Conservation (phyloP, 2,329 filamentous ascomycete genomes). For the Daldinia sp. region DNA sequence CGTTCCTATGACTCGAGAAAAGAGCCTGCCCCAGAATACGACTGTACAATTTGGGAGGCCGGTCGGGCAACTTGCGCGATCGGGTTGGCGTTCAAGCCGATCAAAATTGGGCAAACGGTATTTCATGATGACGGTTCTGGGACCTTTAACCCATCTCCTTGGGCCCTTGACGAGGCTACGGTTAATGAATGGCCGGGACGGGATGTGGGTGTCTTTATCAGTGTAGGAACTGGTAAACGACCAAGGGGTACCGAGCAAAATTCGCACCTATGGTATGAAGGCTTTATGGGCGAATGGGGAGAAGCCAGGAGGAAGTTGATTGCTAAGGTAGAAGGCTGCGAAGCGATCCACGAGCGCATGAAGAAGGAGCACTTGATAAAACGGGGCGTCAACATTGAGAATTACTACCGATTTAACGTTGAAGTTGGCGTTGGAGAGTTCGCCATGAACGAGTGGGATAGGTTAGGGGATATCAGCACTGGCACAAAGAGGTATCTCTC, state of each 20-base stretch:
- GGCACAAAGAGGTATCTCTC: constrained; percentile 86
- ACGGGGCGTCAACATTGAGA: constrained; percentile 84
- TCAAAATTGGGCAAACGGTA: constrained; percentile 90
- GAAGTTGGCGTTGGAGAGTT: constrained; percentile 97
- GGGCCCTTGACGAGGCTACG: constrained; percentile 88
- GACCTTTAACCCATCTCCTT: constrained; percentile 89
- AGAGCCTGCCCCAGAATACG: constrained; percentile 89
- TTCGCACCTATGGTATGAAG: constrained; percentile 89
- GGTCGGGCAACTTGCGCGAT: constrained; percentile 94
- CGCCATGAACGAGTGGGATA: constrained; percentile 98
- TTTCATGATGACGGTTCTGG: constrained; percentile 95
- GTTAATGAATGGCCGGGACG: constrained; percentile 95
- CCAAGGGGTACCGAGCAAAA: constrained; percentile 74
- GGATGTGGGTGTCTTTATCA: constrained; percentile 91
- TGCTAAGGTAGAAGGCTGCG: constrained; percentile 93
- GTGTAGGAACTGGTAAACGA: constrained; percentile 92
- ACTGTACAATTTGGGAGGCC: constrained; percentile 97
- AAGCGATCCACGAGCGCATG: constrained; percentile 90
- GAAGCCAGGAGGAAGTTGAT: constrained; percentile 89
- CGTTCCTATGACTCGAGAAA: constrained; percentile 96
- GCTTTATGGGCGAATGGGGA: constrained; percentile 90
- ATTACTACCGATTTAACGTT: constrained; percentile 97
- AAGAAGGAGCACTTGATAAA: constrained; percentile 79
- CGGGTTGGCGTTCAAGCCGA: constrained; percentile 93
- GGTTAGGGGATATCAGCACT: constrained; percentile 94